Base-by-base conservation (phyloP, 208 protist species). In the Acanthamoeba lenticulata region DNA sequence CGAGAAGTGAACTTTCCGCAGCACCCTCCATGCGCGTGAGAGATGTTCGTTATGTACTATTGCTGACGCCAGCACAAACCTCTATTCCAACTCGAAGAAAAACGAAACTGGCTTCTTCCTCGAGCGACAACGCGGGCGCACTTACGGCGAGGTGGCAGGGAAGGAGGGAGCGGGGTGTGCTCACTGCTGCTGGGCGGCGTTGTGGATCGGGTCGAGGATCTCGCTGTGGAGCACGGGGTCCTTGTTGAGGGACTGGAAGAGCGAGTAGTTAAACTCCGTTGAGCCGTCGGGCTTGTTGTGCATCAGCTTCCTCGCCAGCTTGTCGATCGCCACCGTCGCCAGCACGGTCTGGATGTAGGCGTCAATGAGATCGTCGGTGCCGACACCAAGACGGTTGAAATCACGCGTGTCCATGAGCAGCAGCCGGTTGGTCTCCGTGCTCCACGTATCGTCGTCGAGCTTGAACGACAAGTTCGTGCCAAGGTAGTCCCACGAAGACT, bases 331-430 rank as follows among this genome's bases (percentile, higher is more conserved):
- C 55, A 96, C 95, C n/a, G 79, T 79, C 24, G 96, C 52, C 57
- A 97, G 49, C 32, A 97, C 96, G 21, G 96, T 90, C 67, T 93
- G 96, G 60, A 98, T 96, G 81, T 96, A 97, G 27, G 91, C 97
- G 49, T 97, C 95, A 74, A 97, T 97, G 9, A 97, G 94, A 69
- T 97, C 96, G 79, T 97, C 97, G 34, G 95, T 57, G 40, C 97
- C 96, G 17, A 97, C 49, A 24, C 97, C 97, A 1, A 97, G 95
- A 15, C 86, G 95, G 85, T 97, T 97, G 81, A 97, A 97, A 42
- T 98, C 96, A 27, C 96, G 96, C 27, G 93, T 47, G 65, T 98
- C 97, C 81, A 96, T 88, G 38, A 98, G 94, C 27, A 97, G 49
- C 60, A 97, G 95, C 32, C 97, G 92, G 32, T 94, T 95, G 24